Evolutionary conservation across 768 basidiomycete genomes (phyloP).

Genomic region (Phaeolepiota aurea): DNA sequence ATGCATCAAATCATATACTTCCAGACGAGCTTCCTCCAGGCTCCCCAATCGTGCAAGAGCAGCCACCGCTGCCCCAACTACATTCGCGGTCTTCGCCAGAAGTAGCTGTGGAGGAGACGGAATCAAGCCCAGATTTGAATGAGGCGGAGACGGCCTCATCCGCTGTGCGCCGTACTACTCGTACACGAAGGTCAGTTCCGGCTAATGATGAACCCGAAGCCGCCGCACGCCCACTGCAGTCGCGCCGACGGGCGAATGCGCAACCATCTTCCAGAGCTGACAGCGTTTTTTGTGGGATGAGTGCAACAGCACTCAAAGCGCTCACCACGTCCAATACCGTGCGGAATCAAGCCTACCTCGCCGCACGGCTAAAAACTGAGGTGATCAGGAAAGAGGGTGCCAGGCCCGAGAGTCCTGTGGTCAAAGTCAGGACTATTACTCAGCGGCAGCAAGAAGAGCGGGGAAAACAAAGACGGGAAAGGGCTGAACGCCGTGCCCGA

Average conservation of each 20-base stretch:
- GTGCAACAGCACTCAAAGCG: constrained; percentile 55
- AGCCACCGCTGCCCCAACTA: not conserved
- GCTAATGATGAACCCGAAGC: constrained; percentile 28
- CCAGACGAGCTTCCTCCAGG: constrained; percentile 10
- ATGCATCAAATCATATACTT: too few species aligned
- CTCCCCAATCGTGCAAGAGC: constrained; percentile 17
- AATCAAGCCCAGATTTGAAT: not conserved
- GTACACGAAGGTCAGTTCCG: constrained; percentile 32
- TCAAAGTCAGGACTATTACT: constrained; percentile 58
- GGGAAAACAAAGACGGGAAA: constrained; percentile 39
- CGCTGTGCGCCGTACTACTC: constrained; percentile 39
- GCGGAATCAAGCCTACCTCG: constrained; percentile 60
- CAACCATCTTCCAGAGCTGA: constrained; percentile 21
- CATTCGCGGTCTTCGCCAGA: not conserved
- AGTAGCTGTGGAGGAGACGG: not conserved
- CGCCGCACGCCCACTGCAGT: constrained; percentile 16
- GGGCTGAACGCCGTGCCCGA: constrained; percentile 55
- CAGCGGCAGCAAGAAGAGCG: constrained; percentile 65
- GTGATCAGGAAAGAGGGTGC: constrained; percentile 61
- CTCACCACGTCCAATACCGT: constrained; percentile 68
- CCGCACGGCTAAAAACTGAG: constrained; percentile 57
- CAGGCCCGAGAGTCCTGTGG: constrained; percentile 73
- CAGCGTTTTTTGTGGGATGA: constrained; percentile 56
- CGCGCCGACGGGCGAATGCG: constrained; percentile 35
- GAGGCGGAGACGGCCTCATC: not conserved